phyloP scores from a whole-genome alignment of 2,329 filamentous ascomycete genomes.

The Tolypocladium paradoxum region DNA sequence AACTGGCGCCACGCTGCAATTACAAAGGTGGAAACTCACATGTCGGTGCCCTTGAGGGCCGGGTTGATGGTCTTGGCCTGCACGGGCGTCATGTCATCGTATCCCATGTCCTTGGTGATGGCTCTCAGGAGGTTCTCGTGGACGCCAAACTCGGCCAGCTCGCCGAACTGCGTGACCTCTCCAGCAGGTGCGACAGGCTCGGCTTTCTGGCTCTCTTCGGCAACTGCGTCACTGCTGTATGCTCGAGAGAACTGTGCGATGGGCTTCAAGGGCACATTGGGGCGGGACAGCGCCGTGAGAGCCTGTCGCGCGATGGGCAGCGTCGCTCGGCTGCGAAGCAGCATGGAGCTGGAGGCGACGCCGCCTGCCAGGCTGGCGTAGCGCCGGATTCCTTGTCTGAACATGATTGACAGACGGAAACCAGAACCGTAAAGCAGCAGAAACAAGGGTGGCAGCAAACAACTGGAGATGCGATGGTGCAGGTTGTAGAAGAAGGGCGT shows the following conservation, averaged over 20 bases:
- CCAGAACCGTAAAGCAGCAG: not conserved
- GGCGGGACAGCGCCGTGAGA: conserved; percentile 9
- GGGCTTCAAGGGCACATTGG: conserved; percentile 9
- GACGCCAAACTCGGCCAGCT: conserved; percentile 39
- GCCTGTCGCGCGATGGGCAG: conserved; percentile 13
- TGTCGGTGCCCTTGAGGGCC: conserved; percentile 67
- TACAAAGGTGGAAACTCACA: conserved; percentile 48
- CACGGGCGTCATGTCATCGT: conserved; percentile 85
- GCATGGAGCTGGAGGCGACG: conserved; percentile 15
- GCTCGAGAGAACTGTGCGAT: conserved; percentile 16
- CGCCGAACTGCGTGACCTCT: conserved; percentile 29
- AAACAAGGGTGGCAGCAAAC: not conserved
- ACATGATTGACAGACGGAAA: conserved; percentile 13
- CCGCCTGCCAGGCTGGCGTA: conserved; percentile 25
- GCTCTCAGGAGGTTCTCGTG: conserved; percentile 54
- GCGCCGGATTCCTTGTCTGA: conserved; percentile 27
- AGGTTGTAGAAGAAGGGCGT: not conserved
- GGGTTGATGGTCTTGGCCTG: conserved; percentile 75
- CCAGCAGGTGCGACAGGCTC: conserved; percentile 6
- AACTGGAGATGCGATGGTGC: not conserved
- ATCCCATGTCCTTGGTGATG: conserved; percentile 61
- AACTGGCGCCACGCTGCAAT: not conserved
- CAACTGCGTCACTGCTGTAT: conserved; percentile 30
- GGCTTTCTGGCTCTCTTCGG: conserved; percentile 10
- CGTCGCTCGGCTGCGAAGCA: conserved; percentile 17